These are phyloP conservation scores for Globisporangium canariense DNA, from an alignment of 352 stramenopile genomes.

Conservation along the genomic window DNA sequence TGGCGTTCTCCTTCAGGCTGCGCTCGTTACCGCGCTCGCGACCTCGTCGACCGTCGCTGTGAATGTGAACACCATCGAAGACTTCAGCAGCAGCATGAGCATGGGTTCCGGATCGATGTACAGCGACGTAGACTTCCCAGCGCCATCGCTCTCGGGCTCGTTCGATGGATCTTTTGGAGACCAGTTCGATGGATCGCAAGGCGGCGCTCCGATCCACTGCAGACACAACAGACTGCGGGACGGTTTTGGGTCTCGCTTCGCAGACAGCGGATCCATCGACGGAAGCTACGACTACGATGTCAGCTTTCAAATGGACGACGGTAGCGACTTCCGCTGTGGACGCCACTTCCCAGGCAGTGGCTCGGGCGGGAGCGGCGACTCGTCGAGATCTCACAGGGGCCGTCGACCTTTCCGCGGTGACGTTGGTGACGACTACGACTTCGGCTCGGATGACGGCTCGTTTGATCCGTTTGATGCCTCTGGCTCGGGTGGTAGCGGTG, in stretches of 20 bases:
- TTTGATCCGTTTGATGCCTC: too few relatives aligned
- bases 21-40: background rate
- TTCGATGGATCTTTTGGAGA: background rate
- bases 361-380: background rate
- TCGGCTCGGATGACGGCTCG: background rate
- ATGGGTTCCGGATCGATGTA: background rate
- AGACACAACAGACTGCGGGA: background rate
- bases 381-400: background rate
- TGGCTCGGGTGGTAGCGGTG: background rate
- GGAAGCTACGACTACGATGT: background rate
- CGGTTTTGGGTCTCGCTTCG: background rate
- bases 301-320: background rate
- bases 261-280: background rate
- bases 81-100: background rate
- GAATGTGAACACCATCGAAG: background rate
- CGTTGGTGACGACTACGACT: background rate
- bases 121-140: background rate
- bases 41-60: background rate
- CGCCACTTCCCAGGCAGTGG: background rate
- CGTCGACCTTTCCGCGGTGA: too few relatives aligned
- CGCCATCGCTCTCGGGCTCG: background rate
- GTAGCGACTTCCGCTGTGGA: background rate
- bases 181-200: background rate
- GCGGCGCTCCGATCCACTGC: background rate
- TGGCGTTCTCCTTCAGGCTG: background rate